phyloP scores from a whole-genome alignment of 441 rosid genomes.

The Gossypium aridum region DNA sequence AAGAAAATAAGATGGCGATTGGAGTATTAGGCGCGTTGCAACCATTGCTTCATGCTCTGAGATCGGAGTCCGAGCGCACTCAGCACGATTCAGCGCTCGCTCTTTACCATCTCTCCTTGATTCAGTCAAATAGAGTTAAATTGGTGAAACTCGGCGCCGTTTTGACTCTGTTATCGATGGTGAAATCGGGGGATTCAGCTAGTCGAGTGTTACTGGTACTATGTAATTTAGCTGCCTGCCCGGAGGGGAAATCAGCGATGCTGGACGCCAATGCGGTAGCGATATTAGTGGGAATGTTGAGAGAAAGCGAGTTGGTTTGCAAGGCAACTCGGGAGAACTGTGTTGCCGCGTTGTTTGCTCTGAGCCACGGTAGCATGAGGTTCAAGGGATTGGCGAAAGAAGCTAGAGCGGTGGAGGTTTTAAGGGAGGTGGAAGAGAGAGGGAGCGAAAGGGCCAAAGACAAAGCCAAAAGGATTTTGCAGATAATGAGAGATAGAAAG shows the following conservation, averaged over 20 bases:
- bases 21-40: constrained; percentile 57
- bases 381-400: constrained; percentile 57
- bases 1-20: constrained; percentile 57
- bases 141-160: constrained; percentile 44
- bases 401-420: constrained; percentile 34
- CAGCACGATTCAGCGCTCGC: constrained; percentile 53
- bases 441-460: constrained; percentile 45
- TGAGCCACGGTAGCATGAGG: constrained; percentile 55
- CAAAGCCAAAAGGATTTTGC: constrained; percentile 45
- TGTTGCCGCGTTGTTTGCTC: constrained; percentile 44
- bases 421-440: constrained; percentile 40
- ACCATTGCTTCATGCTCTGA: constrained; percentile 49
- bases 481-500: constrained; percentile 35
- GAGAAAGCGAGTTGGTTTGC: constrained; percentile 30
- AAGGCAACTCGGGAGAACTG: constrained; percentile 49
- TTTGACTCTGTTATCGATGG: constrained; percentile 33
- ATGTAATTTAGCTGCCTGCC: constrained; percentile 39
- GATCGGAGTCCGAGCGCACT: constrained; percentile 35
- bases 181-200: constrained; percentile 31
- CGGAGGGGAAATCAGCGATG: constrained; percentile 48
- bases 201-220: constrained; percentile 34
- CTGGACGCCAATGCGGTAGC: constrained; percentile 49
- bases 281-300: constrained; percentile 35
- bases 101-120: constrained; percentile 43
- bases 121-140: constrained; percentile 43